Percentiles rank a stretch among this genome's conserved stretches.
These are phyloP conservation scores for Aspergillus sclerotialis DNA, from an alignment of 2,329 filamentous ascomycete species.

Conservation along the genomic window DNA sequence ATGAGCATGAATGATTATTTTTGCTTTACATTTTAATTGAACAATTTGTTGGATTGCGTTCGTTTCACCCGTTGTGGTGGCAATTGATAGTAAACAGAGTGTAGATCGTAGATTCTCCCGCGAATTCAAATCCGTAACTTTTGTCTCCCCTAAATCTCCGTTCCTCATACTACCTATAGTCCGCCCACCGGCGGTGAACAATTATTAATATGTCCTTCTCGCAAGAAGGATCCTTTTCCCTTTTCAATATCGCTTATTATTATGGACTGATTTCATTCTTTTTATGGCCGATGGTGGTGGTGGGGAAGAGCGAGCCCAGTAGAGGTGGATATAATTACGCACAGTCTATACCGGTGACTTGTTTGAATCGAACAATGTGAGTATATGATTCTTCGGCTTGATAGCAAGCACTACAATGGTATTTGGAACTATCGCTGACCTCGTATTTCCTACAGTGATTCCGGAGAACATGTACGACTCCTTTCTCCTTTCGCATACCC, in stretches of 20 bases:
- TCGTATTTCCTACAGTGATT: conserved; percentile 18
- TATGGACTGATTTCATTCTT: conserved; percentile 12
- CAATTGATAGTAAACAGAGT: too few species aligned
- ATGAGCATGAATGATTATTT: too few species aligned
- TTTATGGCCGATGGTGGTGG: conserved; percentile 14
- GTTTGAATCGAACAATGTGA: conserved; percentile 67
- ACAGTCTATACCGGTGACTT: conserved; percentile 62
- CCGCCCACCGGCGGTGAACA: conserved; percentile 1
- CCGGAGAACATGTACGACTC: conserved; percentile 23
- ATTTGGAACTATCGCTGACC: conserved; percentile 1
- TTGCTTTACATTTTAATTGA: not conserved
- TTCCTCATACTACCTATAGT: not conserved
- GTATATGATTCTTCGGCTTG: conserved; percentile 32
- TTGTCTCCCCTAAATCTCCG: not conserved
- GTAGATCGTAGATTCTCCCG: too few species aligned
- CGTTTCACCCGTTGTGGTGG: too few species aligned
- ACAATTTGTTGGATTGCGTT: too few species aligned
- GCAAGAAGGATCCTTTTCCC: conserved; percentile 1
- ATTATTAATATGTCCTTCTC: conserved; percentile 7
- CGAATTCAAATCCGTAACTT: too few species aligned
- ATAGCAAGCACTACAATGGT: not conserved
- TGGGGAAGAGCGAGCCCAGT: conserved; percentile 15
- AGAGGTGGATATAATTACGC: conserved; percentile 42
- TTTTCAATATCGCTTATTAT: not conserved
- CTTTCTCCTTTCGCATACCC: conserved; percentile 1